Evolutionary conservation across 202 grass and related monocot species (phyloP), one percentile per base, ranked within the genome.

Genomic region (Schoenoplectus tabernaemontani): DNA sequence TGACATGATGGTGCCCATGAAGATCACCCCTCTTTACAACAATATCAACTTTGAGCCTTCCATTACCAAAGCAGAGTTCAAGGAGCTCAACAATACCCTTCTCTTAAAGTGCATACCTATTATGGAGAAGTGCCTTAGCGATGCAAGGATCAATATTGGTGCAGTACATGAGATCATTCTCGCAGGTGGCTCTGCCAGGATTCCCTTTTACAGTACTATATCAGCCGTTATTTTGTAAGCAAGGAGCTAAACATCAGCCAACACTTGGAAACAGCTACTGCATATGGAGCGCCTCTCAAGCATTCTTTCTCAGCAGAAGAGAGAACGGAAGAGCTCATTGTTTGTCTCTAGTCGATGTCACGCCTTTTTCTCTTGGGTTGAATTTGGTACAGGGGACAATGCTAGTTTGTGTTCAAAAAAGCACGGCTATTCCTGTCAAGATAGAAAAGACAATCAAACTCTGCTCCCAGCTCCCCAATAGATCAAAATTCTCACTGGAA

Each of bases 131-230:
- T 80, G 59, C 6, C 23, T 80, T 48, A 50, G 0, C 50, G 77
- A 80, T 64, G 23, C 41, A 9, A 17, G 42, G 0, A 64, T 64
- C 0, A 23, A 16, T 6, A 7, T 0, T 9, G 7, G 7, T n/a
- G 15, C 15, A 59, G 59, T 80, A 2, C 1, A 80, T 11, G 42
- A 80, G 5, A 12, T 80, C 12, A 80, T 80, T 64, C 59, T 80
- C 28, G 57, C 7, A 2, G 77, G 77, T 10, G 10, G 77, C 9
- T 50, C 77, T 9, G 7, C 41, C 0, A 48, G 24, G 59, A 64
- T 80, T 80, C 57, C 77, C n/a, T 17, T 4, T 4, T 79, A 17
- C 38, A 20, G 2, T 0, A 1, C 0, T 17, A 30, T 10, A 24
- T 79, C 20, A 4, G 4, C 0, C 1, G 0, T 16, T 79, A 0